A percentile compares a stretch with the other conserved stretches of the same genome.
Evolutionary conservation across 768 basidiomycete genomes (phyloP).

Genomic region (Tylopilus vinaceipallidus): DNA sequence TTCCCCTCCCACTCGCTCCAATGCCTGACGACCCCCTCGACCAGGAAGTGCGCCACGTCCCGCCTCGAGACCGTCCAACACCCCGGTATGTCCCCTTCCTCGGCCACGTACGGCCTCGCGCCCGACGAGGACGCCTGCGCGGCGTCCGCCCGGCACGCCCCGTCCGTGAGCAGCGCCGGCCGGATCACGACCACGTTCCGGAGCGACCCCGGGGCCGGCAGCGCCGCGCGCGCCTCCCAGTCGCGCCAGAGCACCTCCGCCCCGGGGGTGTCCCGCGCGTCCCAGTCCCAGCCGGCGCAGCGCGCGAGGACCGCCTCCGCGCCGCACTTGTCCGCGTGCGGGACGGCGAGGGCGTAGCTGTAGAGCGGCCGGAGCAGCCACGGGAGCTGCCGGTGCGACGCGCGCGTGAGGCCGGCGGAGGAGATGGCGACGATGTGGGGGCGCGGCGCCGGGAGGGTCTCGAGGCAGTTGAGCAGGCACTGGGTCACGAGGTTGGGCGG

Average conservation of each 20-base stretch:
- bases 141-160: slow-evolving; percentile 38
- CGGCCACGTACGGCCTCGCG: slow-evolving; percentile 39
- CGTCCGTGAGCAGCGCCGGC: slow-evolving; percentile 59
- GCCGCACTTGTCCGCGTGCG: slow-evolving; percentile 63
- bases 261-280: slow-evolving; percentile 40
- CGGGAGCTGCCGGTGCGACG: slow-evolving; percentile 47
- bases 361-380: slow-evolving; percentile 50
- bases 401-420: slow-evolving; percentile 48
- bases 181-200: slow-evolving; percentile 47
- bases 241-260: slow-evolving; percentile 41
- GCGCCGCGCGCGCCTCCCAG: slow-evolving; percentile 40
- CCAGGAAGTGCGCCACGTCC: slow-evolving; percentile 67
- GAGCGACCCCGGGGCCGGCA: slow-evolving; percentile 43
- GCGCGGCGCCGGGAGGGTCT: slow-evolving; percentile 46
- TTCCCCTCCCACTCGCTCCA: slow-evolving; percentile 58
- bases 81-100: slow-evolving; percentile 37
- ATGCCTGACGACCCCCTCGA: slow-evolving; percentile 40
- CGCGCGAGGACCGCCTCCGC: slow-evolving; percentile 51
- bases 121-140: slow-evolving; percentile 15
- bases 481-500: slow-evolving; percentile 60
- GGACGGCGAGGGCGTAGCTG: slow-evolving; percentile 38
- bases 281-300: slow-evolving; percentile 52
- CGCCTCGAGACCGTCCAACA: slow-evolving; percentile 57
- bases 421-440: slow-evolving; percentile 56
- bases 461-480: slow-evolving; percentile 52